Evolutionary conservation across 352 stramenopile species (phyloP).

Genomic region (Phytophthora crassamura): DNA sequence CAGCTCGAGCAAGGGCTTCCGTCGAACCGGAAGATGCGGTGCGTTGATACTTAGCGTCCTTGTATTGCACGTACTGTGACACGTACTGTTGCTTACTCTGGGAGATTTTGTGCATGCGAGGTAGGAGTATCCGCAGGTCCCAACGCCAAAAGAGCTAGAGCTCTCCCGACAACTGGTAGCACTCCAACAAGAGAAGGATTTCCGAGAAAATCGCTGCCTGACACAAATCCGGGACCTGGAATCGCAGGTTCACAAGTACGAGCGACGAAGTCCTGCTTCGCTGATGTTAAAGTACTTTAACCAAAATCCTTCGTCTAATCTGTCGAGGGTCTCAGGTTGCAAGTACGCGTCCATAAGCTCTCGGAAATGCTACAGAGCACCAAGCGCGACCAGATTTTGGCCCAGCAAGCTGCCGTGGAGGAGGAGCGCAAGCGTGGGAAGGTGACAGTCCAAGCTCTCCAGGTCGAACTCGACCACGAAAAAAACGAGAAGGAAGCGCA

Average conservation of each 20-base stretch:
- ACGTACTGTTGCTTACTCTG: background rate
- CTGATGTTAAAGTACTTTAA: background rate
- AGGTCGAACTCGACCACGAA: conserved; percentile 62
- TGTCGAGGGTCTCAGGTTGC: conserved; percentile 42
- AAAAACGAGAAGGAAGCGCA: conserved; percentile 78
- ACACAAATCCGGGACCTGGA: conserved; percentile 74
- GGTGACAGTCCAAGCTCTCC: conserved; percentile 41
- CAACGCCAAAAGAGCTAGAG: conserved; percentile 77
- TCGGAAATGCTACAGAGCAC: conserved; percentile 59
- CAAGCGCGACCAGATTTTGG: conserved; percentile 69
- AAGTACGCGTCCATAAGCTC: conserved; percentile 62
- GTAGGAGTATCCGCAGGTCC: conserved; percentile 74
- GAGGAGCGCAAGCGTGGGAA: conserved; percentile 57
- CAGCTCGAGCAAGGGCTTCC: conserved; percentile 2
- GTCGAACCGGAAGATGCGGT: conserved; percentile 55
- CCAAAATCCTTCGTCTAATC: background rate
- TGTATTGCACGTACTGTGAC: too few relatives aligned
- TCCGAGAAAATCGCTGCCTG: conserved; percentile 62
- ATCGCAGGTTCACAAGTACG: conserved; percentile 72
- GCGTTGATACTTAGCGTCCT: background rate
- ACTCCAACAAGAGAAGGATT: conserved; percentile 74
- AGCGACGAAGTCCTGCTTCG: conserved; percentile 13
- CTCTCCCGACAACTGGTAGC: conserved; percentile 70
- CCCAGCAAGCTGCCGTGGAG: conserved; percentile 56
- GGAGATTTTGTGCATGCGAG: background rate